phyloP scores from a whole-genome alignment of 176 grass and related monocot species.

The Rhynchospora pubera region DNA sequence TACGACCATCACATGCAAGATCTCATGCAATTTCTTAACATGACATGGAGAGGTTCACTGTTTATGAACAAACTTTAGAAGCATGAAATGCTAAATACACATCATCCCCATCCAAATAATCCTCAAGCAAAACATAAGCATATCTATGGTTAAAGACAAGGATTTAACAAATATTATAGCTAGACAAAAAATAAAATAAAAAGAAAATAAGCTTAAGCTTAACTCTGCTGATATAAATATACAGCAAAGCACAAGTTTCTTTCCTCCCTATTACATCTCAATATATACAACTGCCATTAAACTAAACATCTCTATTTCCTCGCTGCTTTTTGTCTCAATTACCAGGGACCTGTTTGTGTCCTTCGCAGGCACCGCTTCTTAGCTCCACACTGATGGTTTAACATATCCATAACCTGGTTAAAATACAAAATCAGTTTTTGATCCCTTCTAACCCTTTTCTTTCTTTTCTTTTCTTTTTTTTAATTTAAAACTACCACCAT shows the following conservation, averaged over 20 bases:
- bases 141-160: neutral
- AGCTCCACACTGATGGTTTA: slow-evolving; percentile 35
- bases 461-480: neutral
- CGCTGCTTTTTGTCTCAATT: slow-evolving; percentile 12
- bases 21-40: neutral
- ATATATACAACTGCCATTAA: slow-evolving; percentile 26
- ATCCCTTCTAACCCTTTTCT: no score
- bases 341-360: slow-evolving; percentile 78
- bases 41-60: neutral
- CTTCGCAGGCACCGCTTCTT: slow-evolving; percentile 69
- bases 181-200: slow-evolving; percentile 7
- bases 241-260: slow-evolving; percentile 24
- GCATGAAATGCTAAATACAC: neutral
- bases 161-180: slow-evolving; percentile 10
- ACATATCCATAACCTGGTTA: slow-evolving; percentile 31
- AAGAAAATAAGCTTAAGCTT: slow-evolving; percentile 16
- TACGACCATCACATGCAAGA: neutral
- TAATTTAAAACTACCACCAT: neutral
- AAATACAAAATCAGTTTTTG: neutral
- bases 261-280: slow-evolving; percentile 11
- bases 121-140: neutral
- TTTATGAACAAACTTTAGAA: neutral
- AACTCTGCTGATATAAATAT: slow-evolving; percentile 32
- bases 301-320: slow-evolving; percentile 4
- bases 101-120: neutral